A percentile compares a stretch with the other conserved stretches of the same genome.
Conservation (phyloP, 495 filamentous ascomycete genomes). For the Aspergillus nidulans region DNA sequence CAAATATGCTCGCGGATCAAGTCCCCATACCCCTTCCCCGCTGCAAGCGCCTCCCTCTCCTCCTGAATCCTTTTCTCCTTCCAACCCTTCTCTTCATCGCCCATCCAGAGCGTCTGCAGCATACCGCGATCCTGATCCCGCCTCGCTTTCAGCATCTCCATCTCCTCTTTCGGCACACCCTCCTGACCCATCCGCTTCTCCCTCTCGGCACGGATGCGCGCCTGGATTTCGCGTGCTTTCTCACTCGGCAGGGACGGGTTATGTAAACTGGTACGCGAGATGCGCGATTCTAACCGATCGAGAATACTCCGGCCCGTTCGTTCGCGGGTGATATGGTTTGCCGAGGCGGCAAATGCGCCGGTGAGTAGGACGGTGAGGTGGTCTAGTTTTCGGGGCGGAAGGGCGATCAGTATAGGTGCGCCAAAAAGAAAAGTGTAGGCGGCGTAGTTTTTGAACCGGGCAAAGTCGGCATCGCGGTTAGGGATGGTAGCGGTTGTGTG, state of each 20-base stretch:
- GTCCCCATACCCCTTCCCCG: conserved; percentile 75
- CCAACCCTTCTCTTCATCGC: conserved; percentile 61
- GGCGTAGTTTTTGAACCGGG: conserved; percentile 53
- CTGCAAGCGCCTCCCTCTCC: conserved; percentile 67
- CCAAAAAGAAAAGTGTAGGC: conserved; percentile 61
- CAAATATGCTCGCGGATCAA: conserved; percentile 80
- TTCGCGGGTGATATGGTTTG: conserved; percentile 57
- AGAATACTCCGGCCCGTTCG: conserved; percentile 51
- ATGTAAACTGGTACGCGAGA: conserved; percentile 4
- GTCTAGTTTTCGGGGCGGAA: conserved; percentile 79
- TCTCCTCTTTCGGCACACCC: conserved; percentile 26
- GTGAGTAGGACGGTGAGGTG: conserved; percentile 55
- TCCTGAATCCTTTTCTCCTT: conserved; percentile 63
- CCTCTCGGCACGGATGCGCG: conserved; percentile 31
- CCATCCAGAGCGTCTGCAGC: conserved; percentile 60
- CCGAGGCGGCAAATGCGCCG: conserved; percentile 54
- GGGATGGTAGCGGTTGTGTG: neutral
- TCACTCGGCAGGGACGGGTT: conserved; percentile 45
- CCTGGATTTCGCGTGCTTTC: conserved; percentile 50
- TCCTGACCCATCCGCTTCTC: conserved; percentile 32
- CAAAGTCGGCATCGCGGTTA: conserved; percentile 41
- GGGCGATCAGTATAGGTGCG: conserved; percentile 63
- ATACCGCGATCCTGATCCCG: conserved; percentile 36
- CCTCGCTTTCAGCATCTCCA: conserved; percentile 39
- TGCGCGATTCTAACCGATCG: conserved; percentile 39